Evolutionary conservation across 495 filamentous ascomycete species (phyloP).

Genomic region (Penicillium crystallinum): DNA sequence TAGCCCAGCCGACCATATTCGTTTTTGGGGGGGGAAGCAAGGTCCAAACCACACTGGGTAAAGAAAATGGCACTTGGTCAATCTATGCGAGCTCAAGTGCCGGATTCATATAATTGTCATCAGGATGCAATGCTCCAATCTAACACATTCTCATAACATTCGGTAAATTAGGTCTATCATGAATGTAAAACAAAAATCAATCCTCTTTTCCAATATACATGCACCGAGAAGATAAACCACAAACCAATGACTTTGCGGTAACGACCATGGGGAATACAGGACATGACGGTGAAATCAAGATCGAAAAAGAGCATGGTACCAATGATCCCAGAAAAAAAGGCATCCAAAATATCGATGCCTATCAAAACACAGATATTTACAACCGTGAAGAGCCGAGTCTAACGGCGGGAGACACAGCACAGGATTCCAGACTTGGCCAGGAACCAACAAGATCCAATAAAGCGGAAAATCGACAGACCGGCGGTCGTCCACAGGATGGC

Average conservation of each 20-base stretch:
- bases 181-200: neutral
- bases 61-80: no score
- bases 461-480: constrained; percentile 73
- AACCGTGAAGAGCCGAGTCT: constrained; percentile 1
- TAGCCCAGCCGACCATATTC: no score
- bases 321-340: neutral
- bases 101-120: no score
- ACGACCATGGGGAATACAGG: constrained; percentile 7
- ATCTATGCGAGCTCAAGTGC: no score
- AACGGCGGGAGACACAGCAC: constrained; percentile 79
- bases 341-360: neutral
- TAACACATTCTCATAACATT: neutral
- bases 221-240: neutral
- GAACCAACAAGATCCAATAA: constrained; percentile 87
- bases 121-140: neutral
- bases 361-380: constrained; percentile 16
- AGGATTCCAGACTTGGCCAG: constrained; percentile 81
- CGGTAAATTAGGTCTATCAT: constrained; percentile 5
- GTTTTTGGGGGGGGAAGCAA: no score
- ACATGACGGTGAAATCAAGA: neutral
- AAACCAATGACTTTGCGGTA: neutral
- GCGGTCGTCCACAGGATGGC: constrained; percentile 87
- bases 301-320: constrained; percentile 1
- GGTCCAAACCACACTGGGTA: no score
- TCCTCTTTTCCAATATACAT: constrained; percentile 2